Percentiles rank a stretch among this genome's conserved stretches.
Evolutionary conservation across 768 basidiomycete genomes (phyloP).

Genomic region (Lenzites betulinus): DNA sequence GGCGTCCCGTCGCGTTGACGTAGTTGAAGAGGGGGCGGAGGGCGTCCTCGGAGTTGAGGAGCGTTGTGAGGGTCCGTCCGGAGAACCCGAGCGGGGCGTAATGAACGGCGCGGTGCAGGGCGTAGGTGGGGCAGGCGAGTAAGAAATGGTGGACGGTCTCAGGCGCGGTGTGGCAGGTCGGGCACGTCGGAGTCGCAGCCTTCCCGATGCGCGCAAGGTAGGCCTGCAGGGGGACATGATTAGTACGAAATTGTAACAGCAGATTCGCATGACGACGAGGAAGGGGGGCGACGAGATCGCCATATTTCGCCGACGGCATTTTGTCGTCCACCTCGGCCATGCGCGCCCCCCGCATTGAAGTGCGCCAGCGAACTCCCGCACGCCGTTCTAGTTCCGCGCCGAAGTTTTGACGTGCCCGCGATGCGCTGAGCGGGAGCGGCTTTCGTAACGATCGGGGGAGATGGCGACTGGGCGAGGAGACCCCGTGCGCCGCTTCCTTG

Average conservation of each 20-base stretch:
- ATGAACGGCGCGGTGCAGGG: not conserved
- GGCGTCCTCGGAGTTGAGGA: not conserved
- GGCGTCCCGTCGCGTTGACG: not conserved
- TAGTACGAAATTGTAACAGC: not conserved
- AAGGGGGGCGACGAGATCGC: not conserved
- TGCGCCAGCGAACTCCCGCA: slow-evolving; percentile 28
- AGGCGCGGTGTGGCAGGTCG: not conserved
- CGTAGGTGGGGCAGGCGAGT: slow-evolving; percentile 16
- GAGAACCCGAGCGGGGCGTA: not conserved
- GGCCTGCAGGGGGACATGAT: slow-evolving; percentile 25
- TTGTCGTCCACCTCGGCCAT: not conserved
- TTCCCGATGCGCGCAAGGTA: slow-evolving; percentile 23
- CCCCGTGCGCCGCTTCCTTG: slow-evolving; percentile 1
- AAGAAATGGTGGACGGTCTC: slow-evolving; percentile 22
- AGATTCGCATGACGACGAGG: not conserved
- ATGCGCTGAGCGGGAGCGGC: not conserved
- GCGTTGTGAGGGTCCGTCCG: not conserved
- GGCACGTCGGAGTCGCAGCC: slow-evolving; percentile 6
- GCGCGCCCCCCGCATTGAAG: not conserved
- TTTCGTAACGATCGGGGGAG: not conserved
- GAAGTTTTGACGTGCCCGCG: not conserved
- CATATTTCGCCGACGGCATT: not conserved
- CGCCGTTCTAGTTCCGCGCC: too few species aligned
- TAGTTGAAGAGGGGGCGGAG: slow-evolving; percentile 1
- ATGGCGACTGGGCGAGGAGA: not conserved